A percentile compares a stretch with the other conserved stretches of the same genome.
Evolutionary conservation across 2,329 filamentous ascomycete genomes (phyloP).

Genomic region (Colletotrichum horii): DNA sequence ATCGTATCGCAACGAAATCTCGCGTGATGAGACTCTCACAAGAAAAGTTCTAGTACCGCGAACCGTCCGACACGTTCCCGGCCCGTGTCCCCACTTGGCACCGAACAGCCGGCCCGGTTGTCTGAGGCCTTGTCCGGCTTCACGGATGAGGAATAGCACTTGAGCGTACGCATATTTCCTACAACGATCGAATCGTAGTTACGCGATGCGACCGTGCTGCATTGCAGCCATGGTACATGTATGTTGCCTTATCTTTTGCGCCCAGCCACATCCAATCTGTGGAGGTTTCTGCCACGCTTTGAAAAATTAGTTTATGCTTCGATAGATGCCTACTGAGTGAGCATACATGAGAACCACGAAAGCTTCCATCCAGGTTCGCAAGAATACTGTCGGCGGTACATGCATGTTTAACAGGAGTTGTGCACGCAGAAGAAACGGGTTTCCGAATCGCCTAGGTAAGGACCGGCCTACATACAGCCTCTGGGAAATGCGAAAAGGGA

Average conservation of each 20-base stretch:
- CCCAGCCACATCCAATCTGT: not conserved
- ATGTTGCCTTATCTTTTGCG: not conserved
- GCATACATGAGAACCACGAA: not conserved
- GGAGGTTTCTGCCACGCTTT: not conserved
- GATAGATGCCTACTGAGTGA: not conserved
- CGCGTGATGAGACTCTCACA: not conserved
- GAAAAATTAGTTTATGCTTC: not conserved
- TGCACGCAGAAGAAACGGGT: not conserved
- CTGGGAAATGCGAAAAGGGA: not conserved
- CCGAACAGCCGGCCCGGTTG: not conserved
- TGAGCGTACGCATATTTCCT: not conserved
- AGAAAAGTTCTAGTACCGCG: not conserved
- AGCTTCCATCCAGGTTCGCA: not conserved
- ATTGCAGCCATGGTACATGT: not conserved
- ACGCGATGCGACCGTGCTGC: not conserved
- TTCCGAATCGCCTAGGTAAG: no score
- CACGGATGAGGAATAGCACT: not conserved
- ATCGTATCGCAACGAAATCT: fast-evolving
- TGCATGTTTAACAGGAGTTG: not conserved
- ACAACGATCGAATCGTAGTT: fast-evolving
- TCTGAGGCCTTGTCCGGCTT: not conserved
- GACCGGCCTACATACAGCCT: no score
- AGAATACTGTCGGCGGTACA: not conserved
- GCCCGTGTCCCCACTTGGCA: not conserved
- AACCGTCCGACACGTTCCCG: not conserved